These are phyloP conservation scores for Alternaria sp. DNA, from an alignment of 2,329 filamentous ascomycete genomes.

Conservation along the genomic window DNA sequence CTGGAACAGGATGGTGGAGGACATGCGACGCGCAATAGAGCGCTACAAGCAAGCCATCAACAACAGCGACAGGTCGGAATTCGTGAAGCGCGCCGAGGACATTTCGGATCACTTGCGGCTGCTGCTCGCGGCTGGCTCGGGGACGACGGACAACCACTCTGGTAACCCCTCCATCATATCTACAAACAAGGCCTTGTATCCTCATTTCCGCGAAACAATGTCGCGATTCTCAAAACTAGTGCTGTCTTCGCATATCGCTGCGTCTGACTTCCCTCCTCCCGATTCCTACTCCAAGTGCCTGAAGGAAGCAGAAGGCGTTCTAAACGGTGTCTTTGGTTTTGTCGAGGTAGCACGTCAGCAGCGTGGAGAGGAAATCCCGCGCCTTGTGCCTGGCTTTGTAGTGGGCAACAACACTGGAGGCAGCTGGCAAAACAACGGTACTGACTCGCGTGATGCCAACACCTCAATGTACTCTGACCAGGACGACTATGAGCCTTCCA, in stretches of 20 bases:
- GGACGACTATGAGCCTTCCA: constrained; percentile 77
- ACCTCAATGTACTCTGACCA: constrained; percentile 76
- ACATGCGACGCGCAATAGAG: constrained; percentile 91
- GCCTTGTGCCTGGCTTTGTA: constrained; percentile 93
- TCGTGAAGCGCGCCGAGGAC: constrained; percentile 93
- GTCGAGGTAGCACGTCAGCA: constrained; percentile 95
- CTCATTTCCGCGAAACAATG: constrained; percentile 99
- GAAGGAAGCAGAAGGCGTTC: constrained; percentile 95
- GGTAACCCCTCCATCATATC: constrained; percentile 99
- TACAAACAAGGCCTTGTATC: constrained; percentile 95
- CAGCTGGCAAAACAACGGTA: constrained; percentile 79
- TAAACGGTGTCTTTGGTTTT: constrained; percentile 93
- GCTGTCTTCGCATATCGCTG: constrained; percentile 95
- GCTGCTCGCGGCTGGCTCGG: constrained; percentile 92
- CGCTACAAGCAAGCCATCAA: constrained; percentile 90
- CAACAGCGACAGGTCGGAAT: constrained; percentile 83
- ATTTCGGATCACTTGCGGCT: constrained; percentile 96
- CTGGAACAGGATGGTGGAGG: constrained; percentile 88
- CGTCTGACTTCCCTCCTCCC: constrained; percentile 91
- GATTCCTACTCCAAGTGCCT: constrained; percentile 95
- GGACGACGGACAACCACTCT: constrained; percentile 98
- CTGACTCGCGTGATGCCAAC: constrained; percentile 72
- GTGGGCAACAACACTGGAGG: constrained; percentile 84
- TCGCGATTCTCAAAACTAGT: constrained; percentile 99
- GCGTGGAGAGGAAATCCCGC: constrained; percentile 88